Conservation (phyloP, 371 early-diverging fungal genomes). For the Batrachochytrium dendrobatidis region DNA sequence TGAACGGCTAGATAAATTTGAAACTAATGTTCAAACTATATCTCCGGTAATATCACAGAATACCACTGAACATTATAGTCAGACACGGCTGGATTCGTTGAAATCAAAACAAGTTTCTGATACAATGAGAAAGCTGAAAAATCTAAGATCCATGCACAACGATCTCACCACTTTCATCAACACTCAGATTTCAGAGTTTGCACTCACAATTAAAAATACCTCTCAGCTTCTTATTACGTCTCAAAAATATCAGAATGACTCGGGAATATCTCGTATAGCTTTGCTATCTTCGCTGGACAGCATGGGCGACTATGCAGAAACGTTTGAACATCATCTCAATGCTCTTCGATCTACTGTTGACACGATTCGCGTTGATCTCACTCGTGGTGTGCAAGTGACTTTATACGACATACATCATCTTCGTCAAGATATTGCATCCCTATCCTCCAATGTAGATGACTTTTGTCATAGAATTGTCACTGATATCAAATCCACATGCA, state of each 20-base stretch:
- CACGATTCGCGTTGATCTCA: constrained; percentile 6
- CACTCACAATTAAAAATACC: neutral
- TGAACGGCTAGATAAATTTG: no score
- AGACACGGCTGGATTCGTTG: no score
- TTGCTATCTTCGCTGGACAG: neutral
- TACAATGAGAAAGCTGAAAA: no score
- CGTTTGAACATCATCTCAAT: constrained; percentile 6
- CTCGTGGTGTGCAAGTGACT: neutral
- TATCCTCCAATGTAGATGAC: neutral
- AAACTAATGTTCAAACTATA: no score
- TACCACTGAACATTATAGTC: no score
- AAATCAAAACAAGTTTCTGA: no score
- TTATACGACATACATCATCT: neutral
- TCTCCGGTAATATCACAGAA: no score
- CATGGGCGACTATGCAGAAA: neutral
- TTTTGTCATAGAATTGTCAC: neutral
- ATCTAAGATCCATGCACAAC: no score
- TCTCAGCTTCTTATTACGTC: neutral
- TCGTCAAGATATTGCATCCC: neutral
- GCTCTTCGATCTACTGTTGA: constrained; percentile 3
- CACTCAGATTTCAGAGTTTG: no score
- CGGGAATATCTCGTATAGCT: neutral
- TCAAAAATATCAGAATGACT: no score
- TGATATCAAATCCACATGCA: constrained; percentile 15
- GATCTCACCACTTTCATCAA: no score